These are phyloP conservation scores for Peribolospora baueri DNA, from an alignment of 768 basidiomycete species.

Conservation along the genomic window DNA sequence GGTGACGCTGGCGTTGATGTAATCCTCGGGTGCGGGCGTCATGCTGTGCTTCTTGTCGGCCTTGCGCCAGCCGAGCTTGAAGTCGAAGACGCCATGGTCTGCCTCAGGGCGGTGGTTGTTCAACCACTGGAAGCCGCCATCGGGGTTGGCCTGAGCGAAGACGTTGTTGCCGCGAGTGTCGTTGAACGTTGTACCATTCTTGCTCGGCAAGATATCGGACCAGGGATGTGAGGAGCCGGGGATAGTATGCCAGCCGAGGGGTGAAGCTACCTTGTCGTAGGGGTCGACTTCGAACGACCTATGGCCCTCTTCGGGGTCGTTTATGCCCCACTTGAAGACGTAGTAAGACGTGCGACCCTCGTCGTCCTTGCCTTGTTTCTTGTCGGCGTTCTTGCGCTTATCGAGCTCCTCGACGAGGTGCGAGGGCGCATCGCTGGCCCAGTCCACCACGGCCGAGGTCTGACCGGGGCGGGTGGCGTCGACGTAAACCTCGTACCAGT, in stretches of 20 bases:
- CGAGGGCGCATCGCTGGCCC: constrained; percentile 49
- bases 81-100: constrained; percentile 37
- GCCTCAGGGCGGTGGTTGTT: constrained; percentile 58
- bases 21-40: constrained; percentile 45
- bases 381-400: not conserved
- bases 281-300: constrained; percentile 37
- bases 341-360: constrained; percentile 28
- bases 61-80: constrained; percentile 42
- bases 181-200: constrained; percentile 13
- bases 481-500: constrained; percentile 85
- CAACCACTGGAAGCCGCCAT: constrained; percentile 39
- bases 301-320: constrained; percentile 54
- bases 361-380: too few relatives aligned
- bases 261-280: constrained; percentile 54
- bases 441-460: constrained; percentile 57
- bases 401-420: constrained; percentile 7
- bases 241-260: constrained; percentile 74
- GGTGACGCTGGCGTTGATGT: constrained; percentile 63
- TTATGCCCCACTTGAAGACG: constrained; percentile 56
- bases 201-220: constrained; percentile 11
- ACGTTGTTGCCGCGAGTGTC: constrained; percentile 28
- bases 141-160: constrained; percentile 86
- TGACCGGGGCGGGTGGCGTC: constrained; percentile 46
- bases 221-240: constrained; percentile 47
- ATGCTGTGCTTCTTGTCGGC: constrained; percentile 32